These are phyloP conservation scores for Steccherinum ochraceum DNA, from an alignment of 768 basidiomycete species.

Conservation along the genomic window DNA sequence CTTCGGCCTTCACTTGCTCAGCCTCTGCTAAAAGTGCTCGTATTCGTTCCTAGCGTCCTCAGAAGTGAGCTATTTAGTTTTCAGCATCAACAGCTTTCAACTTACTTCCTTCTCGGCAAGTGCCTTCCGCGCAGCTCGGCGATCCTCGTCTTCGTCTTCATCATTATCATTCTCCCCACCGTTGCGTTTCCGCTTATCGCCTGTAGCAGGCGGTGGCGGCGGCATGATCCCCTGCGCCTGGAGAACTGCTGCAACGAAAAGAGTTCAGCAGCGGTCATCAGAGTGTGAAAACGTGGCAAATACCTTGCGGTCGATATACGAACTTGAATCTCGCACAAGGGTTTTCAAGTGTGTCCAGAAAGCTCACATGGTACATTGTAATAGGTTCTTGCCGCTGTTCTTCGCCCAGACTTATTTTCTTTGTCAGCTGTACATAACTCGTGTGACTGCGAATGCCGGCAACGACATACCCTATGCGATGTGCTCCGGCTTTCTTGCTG, in stretches of 20 bases:
- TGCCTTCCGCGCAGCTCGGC: neutral
- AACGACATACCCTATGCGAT: neutral
- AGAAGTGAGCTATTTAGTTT: no score
- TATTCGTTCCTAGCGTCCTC: neutral
- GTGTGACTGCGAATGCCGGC: no score
- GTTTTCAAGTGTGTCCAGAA: neutral
- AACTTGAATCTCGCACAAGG: neutral
- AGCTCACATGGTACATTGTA: no score
- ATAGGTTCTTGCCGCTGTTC: no score
- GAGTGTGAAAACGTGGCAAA: no score
- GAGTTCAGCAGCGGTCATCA: no score
- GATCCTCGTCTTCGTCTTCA: neutral
- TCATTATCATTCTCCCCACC: neutral
- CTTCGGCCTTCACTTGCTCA: neutral
- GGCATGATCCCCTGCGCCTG: neutral
- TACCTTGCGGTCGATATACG: neutral
- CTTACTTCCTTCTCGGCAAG: neutral
- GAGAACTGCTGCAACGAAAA: neutral
- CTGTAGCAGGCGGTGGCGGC: no score
- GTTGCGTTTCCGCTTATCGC: neutral
- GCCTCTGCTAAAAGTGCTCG: neutral
- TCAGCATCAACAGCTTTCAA: no score
- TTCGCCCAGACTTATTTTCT: no score
- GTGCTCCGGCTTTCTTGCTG: neutral
- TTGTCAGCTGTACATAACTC: no score